Percentiles rank a stretch among this genome's conserved stretches.
Evolutionary conservation across 495 filamentous ascomycete genomes (phyloP).

Genomic region (Penicillium pulvis): DNA sequence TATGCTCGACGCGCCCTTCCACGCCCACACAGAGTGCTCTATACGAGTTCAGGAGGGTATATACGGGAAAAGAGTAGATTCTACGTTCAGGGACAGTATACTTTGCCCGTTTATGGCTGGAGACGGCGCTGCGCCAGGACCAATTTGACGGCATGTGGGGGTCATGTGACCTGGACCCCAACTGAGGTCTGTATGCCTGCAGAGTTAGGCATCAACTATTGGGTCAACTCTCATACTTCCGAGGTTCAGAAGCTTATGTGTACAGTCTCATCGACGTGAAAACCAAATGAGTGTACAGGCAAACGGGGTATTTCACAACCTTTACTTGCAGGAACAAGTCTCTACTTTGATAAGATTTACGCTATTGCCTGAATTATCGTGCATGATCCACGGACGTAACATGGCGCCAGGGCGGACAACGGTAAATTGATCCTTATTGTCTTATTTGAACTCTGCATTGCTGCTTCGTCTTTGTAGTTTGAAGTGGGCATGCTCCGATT

Average conservation of each 20-base stretch:
- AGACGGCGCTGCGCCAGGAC: constrained; percentile 1
- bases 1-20: constrained; percentile 13
- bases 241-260: too few species aligned
- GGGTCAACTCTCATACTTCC: background rate
- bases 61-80: background rate
- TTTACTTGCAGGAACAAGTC: too few species aligned
- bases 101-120: constrained; percentile 3
- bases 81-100: background rate
- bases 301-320: too few species aligned
- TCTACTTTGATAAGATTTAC: background rate
- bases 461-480: background rate
- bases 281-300: too few species aligned
- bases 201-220: background rate
- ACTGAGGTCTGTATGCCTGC: constrained; percentile 8
- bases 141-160: constrained; percentile 18
- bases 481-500: background rate
- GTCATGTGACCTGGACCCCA: constrained; percentile 18
- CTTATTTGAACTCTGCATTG: background rate
- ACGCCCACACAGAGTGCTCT: constrained; percentile 6
- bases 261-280: too few species aligned
- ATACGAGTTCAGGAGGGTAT: background rate
- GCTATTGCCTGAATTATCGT: background rate
- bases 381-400: background rate
- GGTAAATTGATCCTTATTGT: background rate
- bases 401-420: background rate